Conservation (phyloP, 495 filamentous ascomycete genomes). For the Amniculicola lignicola region DNA sequence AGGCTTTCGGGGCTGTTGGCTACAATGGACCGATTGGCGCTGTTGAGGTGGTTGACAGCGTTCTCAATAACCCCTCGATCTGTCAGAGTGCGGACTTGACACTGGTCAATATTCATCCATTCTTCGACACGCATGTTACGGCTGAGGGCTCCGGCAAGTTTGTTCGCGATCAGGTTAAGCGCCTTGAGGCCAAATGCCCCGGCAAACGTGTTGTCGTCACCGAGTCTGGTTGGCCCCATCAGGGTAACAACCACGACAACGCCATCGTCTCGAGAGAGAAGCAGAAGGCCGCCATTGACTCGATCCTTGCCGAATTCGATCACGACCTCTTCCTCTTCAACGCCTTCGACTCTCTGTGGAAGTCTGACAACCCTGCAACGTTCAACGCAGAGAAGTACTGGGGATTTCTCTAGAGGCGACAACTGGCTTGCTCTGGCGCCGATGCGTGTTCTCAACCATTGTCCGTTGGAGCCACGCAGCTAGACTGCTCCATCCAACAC, state of each 20-base stretch:
- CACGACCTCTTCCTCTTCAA: slow-evolving; percentile 65
- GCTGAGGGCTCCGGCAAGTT: slow-evolving; percentile 63
- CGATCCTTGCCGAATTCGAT: slow-evolving; percentile 56
- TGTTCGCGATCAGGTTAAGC: slow-evolving; percentile 50
- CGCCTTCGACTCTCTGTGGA: slow-evolving; percentile 76
- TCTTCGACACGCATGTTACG: slow-evolving; percentile 64
- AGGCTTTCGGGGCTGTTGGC: slow-evolving; percentile 56
- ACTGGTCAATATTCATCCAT: slow-evolving; percentile 78
- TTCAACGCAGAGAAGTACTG: slow-evolving; percentile 71
- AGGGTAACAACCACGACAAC: slow-evolving; percentile 59
- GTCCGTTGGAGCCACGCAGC: no score
- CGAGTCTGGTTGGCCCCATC: slow-evolving; percentile 81
- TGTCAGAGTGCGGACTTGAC: slow-evolving; percentile 74
- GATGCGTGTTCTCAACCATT: no score
- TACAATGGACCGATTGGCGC: slow-evolving; percentile 73
- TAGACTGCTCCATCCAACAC: no score
- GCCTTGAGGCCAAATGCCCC: slow-evolving; percentile 53
- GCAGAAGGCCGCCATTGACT: slow-evolving; percentile 61
- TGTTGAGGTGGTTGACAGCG: slow-evolving; percentile 71
- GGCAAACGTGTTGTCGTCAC: slow-evolving; percentile 61
- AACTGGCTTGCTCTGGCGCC: no score
- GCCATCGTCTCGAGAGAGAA: slow-evolving; percentile 63
- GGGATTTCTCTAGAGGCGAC: slow-evolving; percentile 56
- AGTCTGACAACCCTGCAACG: slow-evolving; percentile 60
- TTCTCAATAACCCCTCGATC: slow-evolving; percentile 62